Percentiles rank a stretch among this genome's conserved stretches.
These are phyloP conservation scores for Calonectria fujianensis DNA, from an alignment of 2,329 filamentous ascomycete genomes.

Conservation along the genomic window DNA sequence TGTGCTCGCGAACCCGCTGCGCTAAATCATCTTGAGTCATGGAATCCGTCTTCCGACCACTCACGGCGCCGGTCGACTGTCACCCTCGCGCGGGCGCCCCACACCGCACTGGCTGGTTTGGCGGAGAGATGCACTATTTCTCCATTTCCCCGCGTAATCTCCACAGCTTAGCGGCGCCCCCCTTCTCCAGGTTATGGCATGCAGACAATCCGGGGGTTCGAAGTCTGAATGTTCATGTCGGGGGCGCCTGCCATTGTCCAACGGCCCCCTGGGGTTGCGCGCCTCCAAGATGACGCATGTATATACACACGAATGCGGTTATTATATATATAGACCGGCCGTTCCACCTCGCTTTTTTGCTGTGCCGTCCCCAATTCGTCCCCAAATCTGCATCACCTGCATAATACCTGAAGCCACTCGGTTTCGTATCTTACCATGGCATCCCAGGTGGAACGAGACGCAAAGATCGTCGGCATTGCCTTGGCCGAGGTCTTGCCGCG, in stretches of 20 bases:
- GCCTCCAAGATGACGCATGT: conserved; percentile 19
- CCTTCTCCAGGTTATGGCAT: conserved; percentile 38
- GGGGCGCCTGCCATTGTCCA: background rate
- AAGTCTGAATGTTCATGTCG: conserved; percentile 25
- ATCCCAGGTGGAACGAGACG: conserved; percentile 46
- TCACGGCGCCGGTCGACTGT: conserved; percentile 32
- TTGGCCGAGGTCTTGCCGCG: conserved; percentile 61
- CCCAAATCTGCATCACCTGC: background rate
- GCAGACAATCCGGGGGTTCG: conserved; percentile 37
- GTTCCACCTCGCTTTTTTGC: background rate
- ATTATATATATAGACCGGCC: conserved; percentile 25
- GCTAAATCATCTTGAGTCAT: conserved; percentile 30
- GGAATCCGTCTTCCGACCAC: background rate
- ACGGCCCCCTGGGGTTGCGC: background rate
- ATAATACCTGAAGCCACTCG: background rate
- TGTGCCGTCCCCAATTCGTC: background rate
- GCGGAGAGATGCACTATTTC: conserved; percentile 20
- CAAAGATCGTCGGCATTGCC: conserved; percentile 55
- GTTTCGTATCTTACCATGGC: conserved; percentile 45
- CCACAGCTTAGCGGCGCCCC: conserved; percentile 26
- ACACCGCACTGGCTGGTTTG: conserved; percentile 29
- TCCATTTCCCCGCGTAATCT: conserved; percentile 38
- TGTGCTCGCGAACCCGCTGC: background rate
- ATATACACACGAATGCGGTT: conserved; percentile 3
- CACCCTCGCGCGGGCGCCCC: conserved; percentile 35